Evolutionary conservation across 176 grass and related monocot species (phyloP).

Genomic region (Pontederia paniculata): DNA sequence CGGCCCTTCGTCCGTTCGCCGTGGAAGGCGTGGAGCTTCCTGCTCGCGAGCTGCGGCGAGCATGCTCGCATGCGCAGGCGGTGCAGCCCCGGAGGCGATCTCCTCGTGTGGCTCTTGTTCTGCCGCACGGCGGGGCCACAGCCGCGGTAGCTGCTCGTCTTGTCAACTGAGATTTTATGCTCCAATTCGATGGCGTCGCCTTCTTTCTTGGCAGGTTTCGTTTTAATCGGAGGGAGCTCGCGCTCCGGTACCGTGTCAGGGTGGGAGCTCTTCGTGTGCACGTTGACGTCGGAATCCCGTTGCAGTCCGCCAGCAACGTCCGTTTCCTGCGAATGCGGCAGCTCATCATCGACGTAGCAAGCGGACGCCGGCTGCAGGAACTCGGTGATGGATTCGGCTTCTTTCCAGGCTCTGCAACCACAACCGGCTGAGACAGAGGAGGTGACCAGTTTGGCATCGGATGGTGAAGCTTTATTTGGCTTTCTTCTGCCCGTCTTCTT

Average conservation of each 20-base stretch:
- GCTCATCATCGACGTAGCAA: constrained; percentile 23
- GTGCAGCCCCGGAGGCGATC: not conserved
- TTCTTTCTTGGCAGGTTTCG: constrained; percentile 29
- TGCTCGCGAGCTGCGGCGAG: not conserved
- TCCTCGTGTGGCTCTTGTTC: constrained; percentile 4
- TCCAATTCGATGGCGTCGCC: constrained; percentile 14
- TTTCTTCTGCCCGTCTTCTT: not conserved
- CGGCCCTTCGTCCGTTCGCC: not conserved
- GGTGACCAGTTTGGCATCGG: constrained; percentile 23
- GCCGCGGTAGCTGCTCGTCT: not conserved
- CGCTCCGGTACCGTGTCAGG: constrained; percentile 5
- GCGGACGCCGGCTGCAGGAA: constrained; percentile 14
- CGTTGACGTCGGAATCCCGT: not conserved
- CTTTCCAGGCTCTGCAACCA: constrained; percentile 20
- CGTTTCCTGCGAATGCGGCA: constrained; percentile 4
- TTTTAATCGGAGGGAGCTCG: constrained; percentile 49
- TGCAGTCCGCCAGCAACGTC: not conserved
- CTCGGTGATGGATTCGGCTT: constrained; percentile 2
- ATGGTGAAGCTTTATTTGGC: not conserved
- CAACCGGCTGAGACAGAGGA: constrained; percentile 33
- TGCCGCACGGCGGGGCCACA: not conserved
- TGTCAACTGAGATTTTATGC: constrained; percentile 25
- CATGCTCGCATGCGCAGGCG: not conserved
- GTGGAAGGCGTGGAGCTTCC: not conserved
- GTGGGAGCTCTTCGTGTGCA: not conserved